These are phyloP conservation scores for Angophora floribunda DNA, from an alignment of 345 rosid species.

Conservation along the genomic window DNA sequence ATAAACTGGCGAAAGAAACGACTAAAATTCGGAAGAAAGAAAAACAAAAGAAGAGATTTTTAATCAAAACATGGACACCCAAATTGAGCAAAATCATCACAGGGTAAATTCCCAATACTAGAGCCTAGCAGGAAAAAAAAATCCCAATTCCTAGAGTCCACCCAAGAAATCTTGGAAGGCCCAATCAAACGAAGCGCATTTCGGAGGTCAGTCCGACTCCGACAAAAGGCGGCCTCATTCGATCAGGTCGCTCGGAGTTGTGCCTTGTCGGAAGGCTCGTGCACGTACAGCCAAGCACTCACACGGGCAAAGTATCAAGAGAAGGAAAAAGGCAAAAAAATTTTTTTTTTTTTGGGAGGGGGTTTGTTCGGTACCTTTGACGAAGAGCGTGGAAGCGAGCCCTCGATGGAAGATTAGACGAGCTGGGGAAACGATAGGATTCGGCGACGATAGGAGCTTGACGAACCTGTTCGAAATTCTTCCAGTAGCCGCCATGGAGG, in stretches of 20 bases:
- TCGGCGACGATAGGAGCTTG: neutral
- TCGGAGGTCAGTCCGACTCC: neutral
- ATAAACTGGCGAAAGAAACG: neutral
- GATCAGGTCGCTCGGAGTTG: neutral
- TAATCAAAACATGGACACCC: neutral
- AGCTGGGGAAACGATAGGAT: neutral
- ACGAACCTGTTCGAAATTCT: neutral
- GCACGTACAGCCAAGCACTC: neutral
- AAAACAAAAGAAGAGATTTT: neutral
- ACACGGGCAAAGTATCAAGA: neutral
- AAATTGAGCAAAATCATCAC: neutral
- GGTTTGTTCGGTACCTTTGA: slow-evolving; percentile 14
- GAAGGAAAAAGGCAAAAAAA: neutral
- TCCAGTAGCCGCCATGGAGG: slow-evolving; percentile 15
- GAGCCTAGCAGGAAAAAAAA: neutral
- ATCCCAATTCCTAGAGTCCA: neutral
- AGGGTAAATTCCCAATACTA: neutral
- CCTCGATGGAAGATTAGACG: slow-evolving; percentile 10
- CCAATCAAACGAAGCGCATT: neutral
- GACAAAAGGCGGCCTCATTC: neutral
- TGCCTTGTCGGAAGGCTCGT: neutral
- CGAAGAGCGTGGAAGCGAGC: slow-evolving; percentile 18
- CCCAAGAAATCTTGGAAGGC: neutral
- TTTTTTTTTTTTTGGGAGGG: neutral
- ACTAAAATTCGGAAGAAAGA: neutral